A percentile compares a stretch with the other conserved stretches of the same genome.
Conservation (phyloP, 2,329 filamentous ascomycete species). For the Fusarium longipes region DNA sequence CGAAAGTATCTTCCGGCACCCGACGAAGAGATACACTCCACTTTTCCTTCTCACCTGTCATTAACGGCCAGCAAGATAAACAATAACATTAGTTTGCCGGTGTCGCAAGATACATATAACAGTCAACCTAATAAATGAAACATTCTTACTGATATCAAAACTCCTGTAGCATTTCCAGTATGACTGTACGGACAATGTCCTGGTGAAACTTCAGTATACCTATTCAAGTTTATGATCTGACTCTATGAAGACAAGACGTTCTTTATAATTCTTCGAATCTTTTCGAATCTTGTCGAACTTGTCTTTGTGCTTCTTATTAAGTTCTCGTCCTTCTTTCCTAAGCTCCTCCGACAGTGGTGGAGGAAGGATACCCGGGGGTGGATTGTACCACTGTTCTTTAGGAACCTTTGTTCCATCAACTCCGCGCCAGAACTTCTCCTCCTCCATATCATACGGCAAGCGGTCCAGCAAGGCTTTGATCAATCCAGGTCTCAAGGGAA, state of each 20-base stretch:
- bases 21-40: no score
- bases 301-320: background rate
- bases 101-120: no score
- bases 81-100: no score
- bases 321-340: background rate
- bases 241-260: background rate
- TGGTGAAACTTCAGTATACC: background rate
- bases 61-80: no score
- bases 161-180: no score
- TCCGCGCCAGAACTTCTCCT: background rate
- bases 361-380: background rate
- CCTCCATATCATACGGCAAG: background rate
- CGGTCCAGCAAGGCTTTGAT: conserved; percentile 4
- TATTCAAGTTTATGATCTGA: conserved; percentile 3
- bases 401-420: background rate
- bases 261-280: background rate
- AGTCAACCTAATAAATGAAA: no score
- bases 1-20: conserved; percentile 8
- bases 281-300: rapidly evolving
- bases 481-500: background rate
- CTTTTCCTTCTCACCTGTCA: no score
- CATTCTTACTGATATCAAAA: no score
- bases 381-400: background rate
- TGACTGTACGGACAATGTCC: no score
- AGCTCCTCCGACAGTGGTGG: background rate